A percentile compares a stretch with the other conserved stretches of the same genome.
These are phyloP conservation scores for Heterobasidion annosum DNA, from an alignment of 1,284 basidiomycete genomes.

Conservation along the genomic window DNA sequence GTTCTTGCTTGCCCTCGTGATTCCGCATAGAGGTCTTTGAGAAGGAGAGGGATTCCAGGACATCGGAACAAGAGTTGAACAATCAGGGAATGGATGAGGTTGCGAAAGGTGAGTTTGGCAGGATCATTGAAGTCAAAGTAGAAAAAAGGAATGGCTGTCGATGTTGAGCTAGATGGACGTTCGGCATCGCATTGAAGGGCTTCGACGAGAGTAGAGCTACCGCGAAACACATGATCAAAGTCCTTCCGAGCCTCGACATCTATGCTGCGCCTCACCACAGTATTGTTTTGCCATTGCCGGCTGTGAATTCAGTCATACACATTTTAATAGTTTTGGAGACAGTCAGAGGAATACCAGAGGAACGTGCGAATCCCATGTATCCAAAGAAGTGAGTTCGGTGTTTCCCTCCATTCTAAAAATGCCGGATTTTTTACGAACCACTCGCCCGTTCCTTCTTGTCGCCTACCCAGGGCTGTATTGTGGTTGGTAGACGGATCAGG, in stretches of 20 bases:
- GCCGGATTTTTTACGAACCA: neutral
- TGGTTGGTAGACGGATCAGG: neutral
- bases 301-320: neutral
- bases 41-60: neutral
- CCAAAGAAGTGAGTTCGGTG: neutral
- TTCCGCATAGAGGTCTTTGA: neutral
- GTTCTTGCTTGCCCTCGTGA: neutral
- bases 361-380: slow-evolving; percentile 3
- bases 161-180: neutral
- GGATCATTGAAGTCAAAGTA: slow-evolving; percentile 2
- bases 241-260: too few relatives aligned
- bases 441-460: neutral
- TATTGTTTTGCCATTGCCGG: slow-evolving; percentile 2
- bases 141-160: neutral
- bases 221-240: neutral
- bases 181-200: neutral
- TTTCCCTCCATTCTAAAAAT: neutral
- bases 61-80: neutral
- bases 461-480: neutral
- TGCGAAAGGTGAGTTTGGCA: neutral
- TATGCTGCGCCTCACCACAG: neutral
- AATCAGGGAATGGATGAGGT: neutral
- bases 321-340: too few relatives aligned
- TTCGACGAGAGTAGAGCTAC: slow-evolving; percentile 3
- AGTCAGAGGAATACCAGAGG: neutral